Evolutionary conservation across 2,329 filamentous ascomycete genomes (phyloP), one percentile per base, ranked within the genome.

Genomic region (Trichothecium roseum): DNA sequence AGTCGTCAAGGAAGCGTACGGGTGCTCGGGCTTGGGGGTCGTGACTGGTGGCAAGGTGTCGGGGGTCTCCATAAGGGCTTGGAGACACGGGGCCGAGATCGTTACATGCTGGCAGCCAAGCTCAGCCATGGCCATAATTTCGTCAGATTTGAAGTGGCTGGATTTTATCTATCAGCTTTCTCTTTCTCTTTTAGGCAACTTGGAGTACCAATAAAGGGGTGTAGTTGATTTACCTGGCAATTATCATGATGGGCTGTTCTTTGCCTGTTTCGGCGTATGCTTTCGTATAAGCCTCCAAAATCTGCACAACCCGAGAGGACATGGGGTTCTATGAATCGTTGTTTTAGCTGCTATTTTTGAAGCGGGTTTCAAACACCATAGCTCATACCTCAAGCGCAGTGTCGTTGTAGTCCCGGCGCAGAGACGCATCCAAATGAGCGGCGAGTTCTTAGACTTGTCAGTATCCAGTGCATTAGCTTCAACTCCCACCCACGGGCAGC

Each of bases 1-100:
- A 13, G 56, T 56, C 26, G 54, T 37, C 8, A 38, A 34, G 4
- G 34, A 28, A 9, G 37, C 33, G 24, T 44, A 45, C 9, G 14
- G 28, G 14, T 26, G 22, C 35, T 39, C 16, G 8, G 40, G 14
- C 28, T 42, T 39, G 28, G 30, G 22, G 10, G n/a, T 30, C 8
- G 30, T 30, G 8, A 37, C 24, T 2, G 34, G 30, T 6, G 38
- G 38, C 6, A 39, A 30, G 14, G 28, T 20, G 27, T 40, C 40
- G 17, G 40, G 44, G 9, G 41, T 43, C 18, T 40, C 36, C 31
- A 40, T 32, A 26, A 46, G 44, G 9, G 33, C 32, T 7, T 22
- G 29, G 30, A 46, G 32, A 29, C 40, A 37, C 29, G 37, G 27
- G 2, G 41, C 38, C 1, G 40, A 26, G 38, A 45, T 39, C 16